Percentiles rank a stretch among this genome's conserved stretches.
phyloP scores from a whole-genome alignment of 345 rosid genomes.

The Populus alba region DNA sequence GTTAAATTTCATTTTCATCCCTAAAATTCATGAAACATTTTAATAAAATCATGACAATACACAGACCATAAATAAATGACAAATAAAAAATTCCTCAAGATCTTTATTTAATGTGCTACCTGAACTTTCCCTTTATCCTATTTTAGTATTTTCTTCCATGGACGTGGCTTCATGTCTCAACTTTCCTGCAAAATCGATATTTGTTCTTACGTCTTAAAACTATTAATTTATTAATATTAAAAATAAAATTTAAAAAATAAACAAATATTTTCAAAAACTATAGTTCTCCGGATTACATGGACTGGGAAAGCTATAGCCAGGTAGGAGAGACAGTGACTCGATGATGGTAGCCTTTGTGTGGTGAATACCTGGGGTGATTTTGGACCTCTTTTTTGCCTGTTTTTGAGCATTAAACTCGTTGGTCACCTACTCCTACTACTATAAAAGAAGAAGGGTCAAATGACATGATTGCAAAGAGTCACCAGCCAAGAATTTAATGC shows the following conservation, averaged over 20 bases:
- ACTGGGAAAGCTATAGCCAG: neutral
- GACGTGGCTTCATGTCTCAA: neutral
- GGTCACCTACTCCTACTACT: slow-evolving; percentile 31
- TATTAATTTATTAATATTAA: too few relatives aligned
- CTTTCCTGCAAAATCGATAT: neutral
- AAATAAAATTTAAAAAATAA: too few relatives aligned
- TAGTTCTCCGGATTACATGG: neutral
- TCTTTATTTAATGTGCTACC: too few relatives aligned
- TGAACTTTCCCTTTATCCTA: too few relatives aligned
- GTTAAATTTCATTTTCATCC: too few relatives aligned
- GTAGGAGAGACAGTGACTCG: neutral
- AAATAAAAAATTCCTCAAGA: too few relatives aligned
- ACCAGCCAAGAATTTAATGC: slow-evolving; percentile 20
- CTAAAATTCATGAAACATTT: too few relatives aligned
- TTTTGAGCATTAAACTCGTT: neutral
- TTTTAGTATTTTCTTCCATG: too few relatives aligned
- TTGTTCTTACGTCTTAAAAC: too few relatives aligned
- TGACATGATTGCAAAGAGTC: slow-evolving; percentile 13
- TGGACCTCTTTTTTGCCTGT: neutral
- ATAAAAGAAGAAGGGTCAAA: neutral
- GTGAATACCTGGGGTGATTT: slow-evolving; percentile 4
- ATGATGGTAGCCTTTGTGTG: neutral
- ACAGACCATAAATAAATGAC: too few relatives aligned
- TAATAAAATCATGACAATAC: too few relatives aligned
- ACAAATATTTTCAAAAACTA: too few relatives aligned